phyloP scores from a whole-genome alignment of 371 early-diverging fungal species.

The Parasitella parasitica region DNA sequence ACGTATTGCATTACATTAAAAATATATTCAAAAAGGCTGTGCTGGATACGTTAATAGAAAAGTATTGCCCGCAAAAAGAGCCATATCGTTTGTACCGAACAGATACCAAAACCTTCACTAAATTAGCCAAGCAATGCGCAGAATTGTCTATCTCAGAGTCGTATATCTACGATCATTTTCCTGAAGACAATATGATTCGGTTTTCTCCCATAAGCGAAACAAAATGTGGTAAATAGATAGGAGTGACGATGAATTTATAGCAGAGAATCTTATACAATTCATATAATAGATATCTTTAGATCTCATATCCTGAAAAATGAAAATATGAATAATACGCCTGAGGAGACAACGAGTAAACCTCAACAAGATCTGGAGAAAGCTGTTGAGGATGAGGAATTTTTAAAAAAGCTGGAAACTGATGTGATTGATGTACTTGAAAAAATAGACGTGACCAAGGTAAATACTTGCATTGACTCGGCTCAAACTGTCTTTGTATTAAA shows the following conservation, averaged over 20 bases:
- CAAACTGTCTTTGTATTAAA: neutral
- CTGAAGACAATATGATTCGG: conserved; percentile 60
- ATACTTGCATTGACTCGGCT: too few species aligned
- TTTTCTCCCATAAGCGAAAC: conserved; percentile 56
- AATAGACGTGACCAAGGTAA: neutral
- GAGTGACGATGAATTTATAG: neutral
- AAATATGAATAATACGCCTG: neutral
- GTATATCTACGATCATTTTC: conserved; percentile 66
- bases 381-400: neutral
- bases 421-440: neutral
- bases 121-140: conserved; percentile 80
- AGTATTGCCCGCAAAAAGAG: conserved; percentile 72
- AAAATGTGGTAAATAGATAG: conserved; percentile 43
- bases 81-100: conserved; percentile 70
- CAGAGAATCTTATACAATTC: neutral
- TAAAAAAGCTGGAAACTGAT: neutral
- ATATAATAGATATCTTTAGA: neutral
- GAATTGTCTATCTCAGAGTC: conserved; percentile 74
- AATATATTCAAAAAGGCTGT: conserved; percentile 80
- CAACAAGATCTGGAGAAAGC: neutral
- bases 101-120: conserved; percentile 67
- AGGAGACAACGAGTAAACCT: neutral
- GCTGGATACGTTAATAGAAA: conserved; percentile 67
- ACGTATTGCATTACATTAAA: conserved; percentile 84
- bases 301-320: neutral